phyloP scores from a whole-genome alignment of 176 grass and related monocot species.

The Aegilops bicornis region DNA sequence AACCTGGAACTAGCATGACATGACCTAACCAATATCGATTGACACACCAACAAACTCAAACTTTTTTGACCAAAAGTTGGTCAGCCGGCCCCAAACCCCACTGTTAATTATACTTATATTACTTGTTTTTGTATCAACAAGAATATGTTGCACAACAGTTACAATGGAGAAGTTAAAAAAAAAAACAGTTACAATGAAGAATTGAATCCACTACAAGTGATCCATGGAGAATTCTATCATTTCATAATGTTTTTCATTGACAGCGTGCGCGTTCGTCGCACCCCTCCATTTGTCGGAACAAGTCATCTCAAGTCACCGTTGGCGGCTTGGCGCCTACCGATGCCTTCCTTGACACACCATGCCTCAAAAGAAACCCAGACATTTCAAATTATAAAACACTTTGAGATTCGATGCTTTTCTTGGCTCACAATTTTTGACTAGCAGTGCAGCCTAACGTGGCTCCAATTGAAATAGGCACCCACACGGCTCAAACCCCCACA shows the following conservation, averaged over 20 bases:
- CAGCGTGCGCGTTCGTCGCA: too few relatives aligned
- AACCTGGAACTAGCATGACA: slow-evolving; percentile 31
- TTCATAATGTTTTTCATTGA: too few relatives aligned
- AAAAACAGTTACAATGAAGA: too few relatives aligned
- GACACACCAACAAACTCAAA: background rate
- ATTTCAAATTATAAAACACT: slow-evolving; percentile 14
- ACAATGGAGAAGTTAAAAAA: too few relatives aligned
- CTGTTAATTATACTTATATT: too few relatives aligned
- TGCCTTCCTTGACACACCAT: slow-evolving; percentile 19
- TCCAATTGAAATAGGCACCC: slow-evolving; percentile 33
- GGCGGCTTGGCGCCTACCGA: slow-evolving; percentile 7
- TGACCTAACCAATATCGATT: slow-evolving; percentile 16
- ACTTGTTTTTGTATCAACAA: too few relatives aligned
- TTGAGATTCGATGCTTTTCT: slow-evolving; percentile 46
- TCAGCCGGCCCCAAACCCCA: too few relatives aligned
- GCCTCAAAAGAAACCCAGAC: slow-evolving; percentile 34
- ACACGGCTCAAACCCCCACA: slow-evolving; percentile 45
- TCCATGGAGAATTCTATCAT: too few relatives aligned
- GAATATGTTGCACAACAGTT: too few relatives aligned
- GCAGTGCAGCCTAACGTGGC: slow-evolving; percentile 35
- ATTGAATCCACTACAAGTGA: too few relatives aligned
- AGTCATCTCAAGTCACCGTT: background rate
- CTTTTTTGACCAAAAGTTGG: slow-evolving; percentile 12
- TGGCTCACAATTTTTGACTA: slow-evolving; percentile 37
- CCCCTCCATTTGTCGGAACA: background rate